phyloP scores from a whole-genome alignment of 2,329 filamentous ascomycete genomes.

The Aspergillus pseudoglaucus region DNA sequence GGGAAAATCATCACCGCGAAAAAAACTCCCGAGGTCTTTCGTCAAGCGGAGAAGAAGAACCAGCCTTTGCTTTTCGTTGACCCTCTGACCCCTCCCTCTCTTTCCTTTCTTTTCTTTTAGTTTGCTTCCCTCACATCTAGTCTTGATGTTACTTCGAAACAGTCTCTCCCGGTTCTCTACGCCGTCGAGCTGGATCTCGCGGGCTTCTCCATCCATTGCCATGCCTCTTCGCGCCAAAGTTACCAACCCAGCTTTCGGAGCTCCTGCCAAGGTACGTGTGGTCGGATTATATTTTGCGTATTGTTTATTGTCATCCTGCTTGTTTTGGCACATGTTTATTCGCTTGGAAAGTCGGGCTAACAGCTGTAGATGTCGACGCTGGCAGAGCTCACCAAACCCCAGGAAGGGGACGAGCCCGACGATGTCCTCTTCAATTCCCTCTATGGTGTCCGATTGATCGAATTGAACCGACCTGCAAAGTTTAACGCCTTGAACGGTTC shows the following conservation, averaged over 20 bases:
- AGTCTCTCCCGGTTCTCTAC: constrained; percentile 31
- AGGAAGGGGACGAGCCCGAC: constrained; percentile 66
- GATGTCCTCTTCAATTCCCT: constrained; percentile 89
- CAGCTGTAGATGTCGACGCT: constrained; percentile 38
- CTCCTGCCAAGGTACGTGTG: constrained; percentile 46
- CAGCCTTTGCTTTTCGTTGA: neutral
- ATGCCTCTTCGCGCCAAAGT: constrained; percentile 83
- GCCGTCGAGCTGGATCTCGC: constrained; percentile 44
- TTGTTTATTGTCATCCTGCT: too few species aligned
- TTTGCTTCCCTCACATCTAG: constrained; percentile 11
- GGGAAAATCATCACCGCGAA: constrained; percentile 16
- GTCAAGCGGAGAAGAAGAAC: constrained; percentile 1
- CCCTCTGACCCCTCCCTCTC: constrained; percentile 11
- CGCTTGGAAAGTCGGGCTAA: neutral
- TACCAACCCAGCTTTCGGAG: constrained; percentile 51
- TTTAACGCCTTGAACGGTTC: constrained; percentile 88
- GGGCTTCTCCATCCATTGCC: constrained; percentile 26
- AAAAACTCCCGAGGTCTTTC: constrained; percentile 27
- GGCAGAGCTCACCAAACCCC: constrained; percentile 44
- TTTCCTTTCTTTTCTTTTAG: constrained; percentile 6
- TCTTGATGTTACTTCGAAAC: constrained; percentile 40
- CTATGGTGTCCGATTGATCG: constrained; percentile 84
- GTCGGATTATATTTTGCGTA: too few species aligned
- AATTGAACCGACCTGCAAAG: constrained; percentile 89
- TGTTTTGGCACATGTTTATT: neutral